Evolutionary conservation across 2,329 filamentous ascomycete genomes (phyloP).

Genomic region (Alternaria dauci): DNA sequence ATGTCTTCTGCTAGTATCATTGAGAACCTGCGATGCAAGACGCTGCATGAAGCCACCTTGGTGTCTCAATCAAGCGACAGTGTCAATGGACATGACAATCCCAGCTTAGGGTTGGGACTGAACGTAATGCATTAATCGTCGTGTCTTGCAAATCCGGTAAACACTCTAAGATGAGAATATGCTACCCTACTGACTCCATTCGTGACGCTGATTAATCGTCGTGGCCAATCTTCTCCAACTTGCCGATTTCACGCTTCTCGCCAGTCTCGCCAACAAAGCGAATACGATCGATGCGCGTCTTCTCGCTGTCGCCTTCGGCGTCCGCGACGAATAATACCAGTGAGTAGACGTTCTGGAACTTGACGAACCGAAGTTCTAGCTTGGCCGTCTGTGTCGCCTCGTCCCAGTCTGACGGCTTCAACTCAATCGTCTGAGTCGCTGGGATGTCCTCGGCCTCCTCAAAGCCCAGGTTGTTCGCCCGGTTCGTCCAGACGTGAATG

Average conservation of each 20-base stretch:
- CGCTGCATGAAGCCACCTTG: not conserved
- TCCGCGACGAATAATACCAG: slow-evolving; percentile 89
- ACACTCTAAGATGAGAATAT: not conserved
- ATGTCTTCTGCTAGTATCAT: not conserved
- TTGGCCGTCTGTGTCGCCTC: slow-evolving; percentile 60
- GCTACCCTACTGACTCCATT: not conserved
- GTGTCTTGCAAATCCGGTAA: not conserved
- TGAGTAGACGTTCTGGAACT: slow-evolving; percentile 93
- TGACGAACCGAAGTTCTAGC: slow-evolving; percentile 82
- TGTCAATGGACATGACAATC: not conserved
- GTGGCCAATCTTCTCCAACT: slow-evolving; percentile 92
- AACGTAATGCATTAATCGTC: slow-evolving; percentile 4
- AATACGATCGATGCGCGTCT: slow-evolving; percentile 81
- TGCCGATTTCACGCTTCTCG: slow-evolving; percentile 91
- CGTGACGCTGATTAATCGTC: slow-evolving; percentile 52
- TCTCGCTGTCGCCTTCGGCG: slow-evolving; percentile 80
- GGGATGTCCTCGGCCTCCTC: slow-evolving; percentile 90
- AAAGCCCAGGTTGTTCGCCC: slow-evolving; percentile 89
- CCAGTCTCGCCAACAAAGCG: slow-evolving; percentile 87
- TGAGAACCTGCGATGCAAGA: not conserved
- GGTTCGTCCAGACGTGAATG: slow-evolving; percentile 87
- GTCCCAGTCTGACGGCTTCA: slow-evolving; percentile 79
- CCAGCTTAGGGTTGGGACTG: not conserved
- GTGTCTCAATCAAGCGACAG: not conserved
- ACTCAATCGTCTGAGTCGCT: slow-evolving; percentile 79